These are phyloP conservation scores for Turritis glabra DNA, from an alignment of 345 rosid species.

Conservation along the genomic window DNA sequence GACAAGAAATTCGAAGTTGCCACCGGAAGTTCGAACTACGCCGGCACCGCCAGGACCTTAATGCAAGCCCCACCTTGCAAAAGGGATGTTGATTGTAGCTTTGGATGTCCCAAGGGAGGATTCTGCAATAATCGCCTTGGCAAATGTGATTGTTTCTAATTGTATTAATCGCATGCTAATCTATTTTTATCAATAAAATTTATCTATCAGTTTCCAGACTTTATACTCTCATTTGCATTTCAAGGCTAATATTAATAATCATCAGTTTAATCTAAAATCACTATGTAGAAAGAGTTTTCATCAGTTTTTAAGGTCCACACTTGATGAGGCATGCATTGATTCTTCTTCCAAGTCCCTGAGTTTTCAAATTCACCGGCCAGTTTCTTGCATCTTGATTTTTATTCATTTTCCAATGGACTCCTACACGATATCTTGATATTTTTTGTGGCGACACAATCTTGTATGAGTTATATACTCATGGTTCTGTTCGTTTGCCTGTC, in stretches of 20 bases:
- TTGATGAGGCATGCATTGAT: not conserved
- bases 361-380: too few relatives aligned
- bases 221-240: not conserved
- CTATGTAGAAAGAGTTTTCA: not conserved
- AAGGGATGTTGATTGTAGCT: not conserved
- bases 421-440: too few relatives aligned
- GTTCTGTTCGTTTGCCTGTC: too few relatives aligned
- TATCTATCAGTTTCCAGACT: not conserved
- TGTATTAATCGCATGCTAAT: not conserved
- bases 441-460: too few relatives aligned
- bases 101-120: not conserved
- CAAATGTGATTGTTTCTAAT: not conserved
- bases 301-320: too few relatives aligned
- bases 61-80: conserved; percentile 3
- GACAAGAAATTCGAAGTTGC: not conserved
- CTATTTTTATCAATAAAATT: not conserved
- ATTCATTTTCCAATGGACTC: too few relatives aligned
- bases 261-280: not conserved
- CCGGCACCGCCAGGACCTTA: not conserved
- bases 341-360: not conserved
- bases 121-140: not conserved
- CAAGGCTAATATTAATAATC: not conserved
- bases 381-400: too few relatives aligned
- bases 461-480: too few relatives aligned
- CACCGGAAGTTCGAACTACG: not conserved